Base-by-base conservation (phyloP, 345 rosid genomes). In the Microthlaspi erraticum region DNA sequence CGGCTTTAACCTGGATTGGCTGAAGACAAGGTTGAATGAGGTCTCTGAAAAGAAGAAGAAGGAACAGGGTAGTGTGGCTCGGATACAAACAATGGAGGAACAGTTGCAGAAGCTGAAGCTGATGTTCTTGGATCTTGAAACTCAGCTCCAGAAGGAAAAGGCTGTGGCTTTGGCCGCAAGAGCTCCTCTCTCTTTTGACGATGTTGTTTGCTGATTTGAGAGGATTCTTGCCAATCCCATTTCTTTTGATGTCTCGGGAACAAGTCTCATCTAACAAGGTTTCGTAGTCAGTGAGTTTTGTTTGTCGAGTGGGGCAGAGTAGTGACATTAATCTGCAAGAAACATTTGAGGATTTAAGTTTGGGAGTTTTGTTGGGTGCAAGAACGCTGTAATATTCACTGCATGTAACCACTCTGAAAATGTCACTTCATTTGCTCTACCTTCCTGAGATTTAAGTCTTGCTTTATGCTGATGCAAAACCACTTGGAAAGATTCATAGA, bases 1-100 rank as follows among this genome's bases (percentile, higher is more conserved):
- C 1, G 72, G 77, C 1, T 59, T 73, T 51, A 29, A 66, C 4
- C 2, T 66, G 51, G 72, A 73, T 20, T 58, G 72, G 77, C 50
- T 73, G 13, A 58, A 58, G 53, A 58, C 11, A 14, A 66, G 41
- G 61, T 19, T 73, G 50, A 3, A 13, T 19, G 72, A 73, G 17
- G 31, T 66, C 13, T 8, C 44, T 19, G 26, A 39, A 6, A 58
- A 60, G 65, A 55, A 65, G 60, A 38, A 36, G 60, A 38, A 0
- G 20, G 71, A 38, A 20, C 16, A 65, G 53, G 0, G 9, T 36
- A 63, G 57, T 56, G 50, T 0, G 19, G 61, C 41, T 1, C 14
- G 64, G 63, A 2, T 63, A 41, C 19, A 2, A 2, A 46, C 53
- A n/a, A 54, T 53, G 13, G 32, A 36, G 1, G 63, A 63, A 49